Percentiles rank a stretch among this genome's conserved stretches.
These are phyloP conservation scores for Ambrosia hybrid DNA, from an alignment of 140 eudicot genomes.

Conservation along the genomic window DNA sequence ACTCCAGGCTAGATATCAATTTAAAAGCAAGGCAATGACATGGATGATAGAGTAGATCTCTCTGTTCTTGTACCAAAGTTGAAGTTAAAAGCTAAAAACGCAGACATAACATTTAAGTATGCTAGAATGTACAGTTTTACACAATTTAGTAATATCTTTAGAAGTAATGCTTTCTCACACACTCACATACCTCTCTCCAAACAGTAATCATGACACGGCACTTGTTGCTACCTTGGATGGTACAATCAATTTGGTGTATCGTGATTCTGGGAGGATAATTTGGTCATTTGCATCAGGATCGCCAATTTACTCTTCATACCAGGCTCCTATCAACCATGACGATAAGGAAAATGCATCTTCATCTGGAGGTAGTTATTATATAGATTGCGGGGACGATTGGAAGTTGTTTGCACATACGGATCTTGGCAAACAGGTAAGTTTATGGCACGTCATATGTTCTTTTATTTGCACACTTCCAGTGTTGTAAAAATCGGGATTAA, in stretches of 20 bases:
- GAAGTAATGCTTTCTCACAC: conserved; percentile 8
- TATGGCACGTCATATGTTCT: not conserved
- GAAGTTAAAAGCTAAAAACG: not conserved
- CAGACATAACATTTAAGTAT: not conserved
- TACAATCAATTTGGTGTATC: conserved; percentile 57
- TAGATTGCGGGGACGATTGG: conserved; percentile 87
- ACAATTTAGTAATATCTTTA: not conserved
- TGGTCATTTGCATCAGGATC: conserved; percentile 90
- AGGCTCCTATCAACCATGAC: conserved; percentile 48
- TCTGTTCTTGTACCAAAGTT: too few relatives aligned
- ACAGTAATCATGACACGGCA: conserved; percentile 58
- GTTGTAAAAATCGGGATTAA: too few relatives aligned
- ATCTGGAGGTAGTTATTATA: conserved; percentile 47
- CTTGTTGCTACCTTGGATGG: conserved; percentile 88
- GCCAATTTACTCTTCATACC: conserved; percentile 82
- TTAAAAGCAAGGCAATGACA: too few relatives aligned
- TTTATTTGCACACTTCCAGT: conserved; percentile 13
- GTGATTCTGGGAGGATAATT: conserved; percentile 52
- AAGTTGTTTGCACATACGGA: conserved; percentile 59
- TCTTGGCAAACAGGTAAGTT: conserved; percentile 56
- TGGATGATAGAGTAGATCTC: too few relatives aligned
- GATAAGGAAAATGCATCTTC: conserved; percentile 48
- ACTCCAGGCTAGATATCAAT: too few relatives aligned
- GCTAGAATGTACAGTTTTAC: not conserved
- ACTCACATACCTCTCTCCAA: conserved; percentile 27